Base-by-base conservation (phyloP, 1,284 basidiomycete species). In the Gomphus sp. region DNA sequence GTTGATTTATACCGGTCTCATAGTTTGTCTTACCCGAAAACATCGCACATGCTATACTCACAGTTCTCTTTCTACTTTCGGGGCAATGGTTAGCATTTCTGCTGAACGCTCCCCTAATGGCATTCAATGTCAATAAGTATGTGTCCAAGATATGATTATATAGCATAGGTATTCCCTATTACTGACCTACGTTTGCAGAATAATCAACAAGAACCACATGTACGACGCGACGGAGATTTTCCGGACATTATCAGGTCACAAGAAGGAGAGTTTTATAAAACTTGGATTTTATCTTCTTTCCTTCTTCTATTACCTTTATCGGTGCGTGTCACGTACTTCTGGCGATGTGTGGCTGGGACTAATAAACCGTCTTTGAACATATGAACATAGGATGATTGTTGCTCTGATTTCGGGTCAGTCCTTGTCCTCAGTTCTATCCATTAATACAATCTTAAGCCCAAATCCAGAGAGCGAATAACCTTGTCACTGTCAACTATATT, bases 211-310 rank as follows among this genome's bases (percentile, higher is more conserved):
- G 69, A 90, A 90, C 69, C 95, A 98, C 75, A 96, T 98, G 91
- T 96, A 98, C 71, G 96, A 99, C 72, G 96, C 96, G 56, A 99
- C 97, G 36, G 97, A 99, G 74, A 99, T 99, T 67, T 99, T 99
- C 82, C 83, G 97, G 65, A 96, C 96, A 62, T 75, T 99, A 51
- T 85, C 89, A 16, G 85, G 81, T 45, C 97, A 98, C 75, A 99
- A 99, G 78, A 98, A 95, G 72, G 95, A 97, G 76, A 88, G 88
- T 68, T 98, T 99, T 70, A 81, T 96, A 74, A 98, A 97, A 77
- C 87, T 98, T 61, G 94, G 91, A 22, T 95, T 96, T 74, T 97
- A 95, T 73, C 82, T 96, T 60, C 77, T 96, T 62, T 93, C 88
- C 52, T 96, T 96, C 81, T 96, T 96, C 81, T 97, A 95, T 76